Evolutionary conservation across 768 basidiomycete species (phyloP).

Genomic region (Mrakia frigida): DNA sequence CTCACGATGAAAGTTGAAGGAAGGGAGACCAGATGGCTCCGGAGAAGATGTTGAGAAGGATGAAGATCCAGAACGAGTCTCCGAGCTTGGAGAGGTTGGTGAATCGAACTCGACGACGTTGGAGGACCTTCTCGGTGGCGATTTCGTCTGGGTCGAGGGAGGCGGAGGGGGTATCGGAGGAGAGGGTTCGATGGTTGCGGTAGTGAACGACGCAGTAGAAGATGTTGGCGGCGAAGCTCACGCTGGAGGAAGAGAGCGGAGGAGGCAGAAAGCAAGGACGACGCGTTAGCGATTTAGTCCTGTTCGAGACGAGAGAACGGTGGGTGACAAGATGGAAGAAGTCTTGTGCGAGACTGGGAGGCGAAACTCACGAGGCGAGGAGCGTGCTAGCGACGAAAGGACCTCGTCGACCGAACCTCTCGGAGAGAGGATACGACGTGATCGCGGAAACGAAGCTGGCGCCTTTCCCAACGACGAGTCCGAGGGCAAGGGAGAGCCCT

Average conservation of each 20-base stretch:
- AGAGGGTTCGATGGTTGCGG: slow-evolving; percentile 51
- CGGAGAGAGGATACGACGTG: slow-evolving; percentile 69
- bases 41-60: slow-evolving; percentile 68
- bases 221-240: slow-evolving; percentile 57
- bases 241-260: neutral
- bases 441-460: slow-evolving; percentile 70
- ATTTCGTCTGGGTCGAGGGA: slow-evolving; percentile 49
- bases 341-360: too few relatives aligned
- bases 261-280: too few relatives aligned
- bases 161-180: slow-evolving; percentile 52
- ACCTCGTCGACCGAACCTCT: slow-evolving; percentile 60
- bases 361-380: slow-evolving; percentile 52
- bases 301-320: too few relatives aligned
- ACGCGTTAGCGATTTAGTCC: neutral
- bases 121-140: slow-evolving; percentile 37
- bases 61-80: slow-evolving; percentile 56
- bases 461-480: slow-evolving; percentile 72
- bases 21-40: slow-evolving; percentile 74
- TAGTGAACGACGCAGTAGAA: slow-evolving; percentile 60
- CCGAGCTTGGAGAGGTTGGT: slow-evolving; percentile 59
- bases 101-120: slow-evolving; percentile 43
- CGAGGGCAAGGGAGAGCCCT: slow-evolving; percentile 72
- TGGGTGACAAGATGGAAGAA: too few relatives aligned
- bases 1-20: slow-evolving; percentile 67
- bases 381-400: slow-evolving; percentile 67